Evolutionary conservation across 1,284 basidiomycete genomes (phyloP), one percentile per base, ranked within the genome.

Genomic region (Cryptococcus sp.): DNA sequence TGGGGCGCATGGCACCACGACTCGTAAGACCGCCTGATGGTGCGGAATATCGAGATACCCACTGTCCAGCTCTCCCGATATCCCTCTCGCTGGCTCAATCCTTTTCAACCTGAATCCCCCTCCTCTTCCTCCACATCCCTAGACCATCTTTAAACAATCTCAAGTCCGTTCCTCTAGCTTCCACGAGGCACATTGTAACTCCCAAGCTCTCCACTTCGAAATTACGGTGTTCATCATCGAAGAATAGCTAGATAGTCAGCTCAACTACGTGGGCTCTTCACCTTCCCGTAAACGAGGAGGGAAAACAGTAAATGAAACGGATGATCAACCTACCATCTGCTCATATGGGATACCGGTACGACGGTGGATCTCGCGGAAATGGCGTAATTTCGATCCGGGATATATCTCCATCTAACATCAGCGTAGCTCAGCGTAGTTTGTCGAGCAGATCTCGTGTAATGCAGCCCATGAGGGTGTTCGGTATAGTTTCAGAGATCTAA

Each of bases 261-360:
- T 45, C 32, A 16, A n/a, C n/a, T n/a, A n/a, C n/a, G n/a, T n/a
- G n/a, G n/a, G n/a, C 34, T n/a, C 34, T 10, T 36, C 34, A 36
- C 11, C 34, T 36, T 36, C n/a, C 11, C 34, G 34, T n/a, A 36
- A n/a, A 49, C 31, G 39, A 19, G 22, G 28, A 50, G 25, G 34
- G 19, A 31, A 24, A 51, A 49, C 50, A 28, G 48, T 47, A 41
- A 52, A 45, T 54, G 32, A 49, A 18, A 23, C 22, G 18, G 28
- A 10, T 44, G 48, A 25, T 55, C n/a, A 3, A 58, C 78, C 14
- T 46, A 86, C 87, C 90, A 91, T 92, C 60, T 91, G 85, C 3
- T 82, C 80, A 64, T 89, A 92, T 0, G 88, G 83, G 47, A 93
- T 83, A 0, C 85, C 85, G 0, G 89, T 93, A 63, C 83, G 82